phyloP scores from a whole-genome alignment of 306 rosid species.

The Citrullus colocynthis region DNA sequence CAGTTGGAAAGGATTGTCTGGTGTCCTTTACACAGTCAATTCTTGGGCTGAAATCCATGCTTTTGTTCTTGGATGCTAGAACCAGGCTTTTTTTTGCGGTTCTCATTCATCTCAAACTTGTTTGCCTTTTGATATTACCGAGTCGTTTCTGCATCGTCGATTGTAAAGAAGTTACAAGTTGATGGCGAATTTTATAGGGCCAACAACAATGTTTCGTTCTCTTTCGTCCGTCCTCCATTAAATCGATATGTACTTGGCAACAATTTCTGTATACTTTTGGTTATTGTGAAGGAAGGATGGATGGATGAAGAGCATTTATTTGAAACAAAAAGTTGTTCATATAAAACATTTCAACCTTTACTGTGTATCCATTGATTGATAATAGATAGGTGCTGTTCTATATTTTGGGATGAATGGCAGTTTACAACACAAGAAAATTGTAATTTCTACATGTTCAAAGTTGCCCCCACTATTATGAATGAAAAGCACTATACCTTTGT shows the following conservation, averaged over 20 bases:
- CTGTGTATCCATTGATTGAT: slow-evolving; percentile 5
- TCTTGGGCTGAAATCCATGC: slow-evolving; percentile 99
- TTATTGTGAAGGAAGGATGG: background rate
- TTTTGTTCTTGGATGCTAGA: slow-evolving; percentile 81
- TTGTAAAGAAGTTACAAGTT: slow-evolving; percentile 9
- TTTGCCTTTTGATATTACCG: slow-evolving; percentile 9
- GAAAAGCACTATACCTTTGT: background rate
- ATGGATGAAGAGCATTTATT: background rate
- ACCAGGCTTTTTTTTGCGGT: slow-evolving; percentile 4
- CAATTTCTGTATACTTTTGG: background rate
- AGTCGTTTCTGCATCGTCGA: slow-evolving; percentile 10
- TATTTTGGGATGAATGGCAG: slow-evolving; percentile 35
- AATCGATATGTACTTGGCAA: background rate
- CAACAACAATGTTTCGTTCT: background rate
- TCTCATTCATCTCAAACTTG: background rate
- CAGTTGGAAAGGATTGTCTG: slow-evolving; percentile 68
- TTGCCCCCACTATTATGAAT: background rate
- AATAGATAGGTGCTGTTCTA: slow-evolving; percentile 22
- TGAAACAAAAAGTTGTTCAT: slow-evolving; percentile 25
- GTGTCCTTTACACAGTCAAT: slow-evolving; percentile 74
- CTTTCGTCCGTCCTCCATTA: background rate
- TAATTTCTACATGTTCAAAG: slow-evolving; percentile 7
- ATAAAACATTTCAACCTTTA: slow-evolving; percentile 21
- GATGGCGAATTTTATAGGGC: slow-evolving; percentile 8
- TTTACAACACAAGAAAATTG: slow-evolving; percentile 17